phyloP scores from a whole-genome alignment of 495 filamentous ascomycete genomes.

The Sordaria brevicollis region DNA sequence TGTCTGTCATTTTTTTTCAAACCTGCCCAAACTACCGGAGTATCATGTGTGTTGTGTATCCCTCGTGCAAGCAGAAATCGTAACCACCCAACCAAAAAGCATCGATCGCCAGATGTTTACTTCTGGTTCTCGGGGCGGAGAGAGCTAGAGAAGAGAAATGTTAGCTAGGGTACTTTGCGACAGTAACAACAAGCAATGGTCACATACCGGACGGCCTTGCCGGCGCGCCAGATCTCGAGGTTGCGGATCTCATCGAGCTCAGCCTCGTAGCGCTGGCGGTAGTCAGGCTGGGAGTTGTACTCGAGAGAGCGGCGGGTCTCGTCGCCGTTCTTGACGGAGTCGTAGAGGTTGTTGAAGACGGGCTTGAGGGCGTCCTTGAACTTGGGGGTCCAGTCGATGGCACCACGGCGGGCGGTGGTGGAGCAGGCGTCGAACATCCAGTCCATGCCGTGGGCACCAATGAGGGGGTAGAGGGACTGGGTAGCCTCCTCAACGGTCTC shows the following conservation, averaged over 20 bases:
- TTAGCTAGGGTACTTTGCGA: conserved; percentile 11
- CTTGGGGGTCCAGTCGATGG: conserved; percentile 91
- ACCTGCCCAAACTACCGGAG: neutral
- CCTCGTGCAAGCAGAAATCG: neutral
- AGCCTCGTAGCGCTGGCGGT: conserved; percentile 89
- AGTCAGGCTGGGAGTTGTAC: conserved; percentile 90
- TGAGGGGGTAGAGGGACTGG: conserved; percentile 93
- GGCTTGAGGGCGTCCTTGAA: conserved; percentile 98
- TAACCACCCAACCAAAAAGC: neutral
- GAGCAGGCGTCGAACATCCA: conserved; percentile 99
- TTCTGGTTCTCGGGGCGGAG: conserved; percentile 92
- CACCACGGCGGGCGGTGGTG: conserved; percentile 93
- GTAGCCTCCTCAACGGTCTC: conserved; percentile 99
- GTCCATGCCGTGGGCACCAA: conserved; percentile 96
- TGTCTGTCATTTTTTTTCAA: neutral
- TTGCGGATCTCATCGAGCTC: conserved; percentile 95
- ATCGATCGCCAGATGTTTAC: conserved; percentile 33
- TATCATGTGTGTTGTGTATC: neutral
- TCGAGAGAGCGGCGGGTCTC: conserved; percentile 92
- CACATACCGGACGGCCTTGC: conserved; percentile 82
- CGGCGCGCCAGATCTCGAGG: conserved; percentile 97
- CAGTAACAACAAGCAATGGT: neutral
- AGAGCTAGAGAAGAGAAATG: conserved; percentile 34
- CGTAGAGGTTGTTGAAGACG: conserved; percentile 93
- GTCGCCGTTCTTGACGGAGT: conserved; percentile 73